Evolutionary conservation across 192 early-diverging fungal genomes (phyloP).

Genomic region (Coemansia aciculifera): DNA sequence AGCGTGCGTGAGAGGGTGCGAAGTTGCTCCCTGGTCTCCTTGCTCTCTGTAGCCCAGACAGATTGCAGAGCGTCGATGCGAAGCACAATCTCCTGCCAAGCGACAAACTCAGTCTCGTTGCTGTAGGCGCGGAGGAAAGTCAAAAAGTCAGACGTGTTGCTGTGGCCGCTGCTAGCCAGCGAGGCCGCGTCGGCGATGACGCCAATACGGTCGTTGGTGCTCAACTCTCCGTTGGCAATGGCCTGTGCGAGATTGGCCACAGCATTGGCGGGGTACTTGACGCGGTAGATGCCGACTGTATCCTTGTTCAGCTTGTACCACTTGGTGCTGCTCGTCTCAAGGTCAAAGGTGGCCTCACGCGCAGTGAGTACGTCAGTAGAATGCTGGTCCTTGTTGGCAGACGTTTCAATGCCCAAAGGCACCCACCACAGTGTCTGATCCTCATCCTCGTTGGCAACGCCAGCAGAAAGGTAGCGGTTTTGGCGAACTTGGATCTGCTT

Average conservation of each 20-base stretch:
- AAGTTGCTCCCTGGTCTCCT: conserved; percentile 63
- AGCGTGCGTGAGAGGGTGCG: conserved; percentile 67
- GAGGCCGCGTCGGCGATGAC: conserved; percentile 82
- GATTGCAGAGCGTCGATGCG: conserved; percentile 61
- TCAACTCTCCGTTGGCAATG: conserved; percentile 58
- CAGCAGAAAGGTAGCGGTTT: conserved; percentile 77
- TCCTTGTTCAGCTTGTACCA: conserved; percentile 87
- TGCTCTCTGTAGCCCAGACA: conserved; percentile 69
- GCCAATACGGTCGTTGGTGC: conserved; percentile 80
- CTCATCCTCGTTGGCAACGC: conserved; percentile 74
- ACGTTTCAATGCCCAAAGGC: conserved; percentile 66
- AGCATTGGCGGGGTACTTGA: conserved; percentile 66
- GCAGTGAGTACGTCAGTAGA: conserved; percentile 48
- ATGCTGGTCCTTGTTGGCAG: conserved; percentile 26
- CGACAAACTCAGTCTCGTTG: conserved; percentile 79
- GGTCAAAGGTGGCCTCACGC: conserved; percentile 42
- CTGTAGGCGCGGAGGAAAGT: conserved; percentile 70
- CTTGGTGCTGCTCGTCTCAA: conserved; percentile 56
- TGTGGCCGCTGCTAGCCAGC: conserved; percentile 78
- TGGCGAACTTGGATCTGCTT: conserved; percentile 66
- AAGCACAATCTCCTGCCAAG: conserved; percentile 67
- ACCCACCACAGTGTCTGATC: conserved; percentile 84
- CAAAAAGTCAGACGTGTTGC: conserved; percentile 74
- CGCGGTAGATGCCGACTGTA: conserved; percentile 83
- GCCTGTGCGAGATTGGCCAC: conserved; percentile 60